Evolutionary conservation across 2,329 filamentous ascomycete genomes (phyloP), one percentile per base, ranked within the genome.

Genomic region (Beauveria sp.): DNA sequence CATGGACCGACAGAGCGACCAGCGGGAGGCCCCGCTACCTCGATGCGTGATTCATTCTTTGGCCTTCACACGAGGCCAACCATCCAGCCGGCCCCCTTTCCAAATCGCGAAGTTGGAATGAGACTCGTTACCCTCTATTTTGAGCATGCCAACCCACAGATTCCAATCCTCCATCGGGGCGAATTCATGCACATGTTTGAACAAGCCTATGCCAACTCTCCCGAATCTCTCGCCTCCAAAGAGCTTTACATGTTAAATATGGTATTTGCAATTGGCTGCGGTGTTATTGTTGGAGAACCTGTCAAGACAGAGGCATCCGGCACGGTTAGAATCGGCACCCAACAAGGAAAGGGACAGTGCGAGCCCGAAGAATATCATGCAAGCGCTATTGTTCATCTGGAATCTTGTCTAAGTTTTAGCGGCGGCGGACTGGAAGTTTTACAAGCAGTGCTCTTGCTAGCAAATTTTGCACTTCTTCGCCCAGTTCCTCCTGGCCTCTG

Each of bases 241-340:
- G 92, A 96, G 74, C 81, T 95, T n/a, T 98, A 97, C 75, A 85
- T 96, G 77, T 80, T 98, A 65, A 97, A 97, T 74, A 97, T 98
- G 75, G 93, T 98, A 26, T 98, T 96, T 76, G 93, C 93, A 16
- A 97, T 98, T 68, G 95, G 95, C 7, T 89, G 90, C 20, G 93
- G 92, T 20, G 96, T 97, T 68, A 96, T 97, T 66, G 86, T 96
- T 67, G 90, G 83, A 65, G 78, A 88, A 73, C 77, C 77, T 69
- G 68, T 83, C 73, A 73, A 83, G 71, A 73, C 83, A 8, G 75
- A 79, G 51, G 73, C 76, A 49, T 69, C 73, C 31, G 73, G 71
- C 3, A 70, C 74, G 49, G 65, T 66, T 43, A 69, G 65, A 62
- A 61, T 69, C 28, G 61, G 66, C 49, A 45, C 70, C 64, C 61